Conservation (phyloP, 2,329 filamentous ascomycete species). For the Fusarium secorum region DNA sequence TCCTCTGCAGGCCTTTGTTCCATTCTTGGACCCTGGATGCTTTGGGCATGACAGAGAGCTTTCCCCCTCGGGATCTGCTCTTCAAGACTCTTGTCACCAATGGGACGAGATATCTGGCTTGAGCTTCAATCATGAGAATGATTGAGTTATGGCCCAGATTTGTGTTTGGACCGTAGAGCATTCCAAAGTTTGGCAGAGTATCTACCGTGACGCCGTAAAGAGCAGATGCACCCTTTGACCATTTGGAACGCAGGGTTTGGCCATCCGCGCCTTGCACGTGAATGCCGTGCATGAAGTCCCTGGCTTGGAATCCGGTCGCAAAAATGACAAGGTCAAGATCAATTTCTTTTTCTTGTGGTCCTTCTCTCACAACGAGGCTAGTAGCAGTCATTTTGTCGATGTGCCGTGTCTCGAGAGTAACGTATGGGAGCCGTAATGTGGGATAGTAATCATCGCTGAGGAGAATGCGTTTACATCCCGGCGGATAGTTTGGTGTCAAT, state of each 20-base stretch:
- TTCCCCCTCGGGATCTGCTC: background rate
- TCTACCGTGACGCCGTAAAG: background rate
- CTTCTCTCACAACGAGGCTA: background rate
- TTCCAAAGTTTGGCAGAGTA: background rate
- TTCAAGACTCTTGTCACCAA: background rate
- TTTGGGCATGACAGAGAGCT: rapidly evolving
- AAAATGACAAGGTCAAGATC: background rate
- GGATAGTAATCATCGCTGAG: background rate
- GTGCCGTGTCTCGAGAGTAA: background rate
- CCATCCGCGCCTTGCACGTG: rapidly evolving
- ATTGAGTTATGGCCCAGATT: background rate
- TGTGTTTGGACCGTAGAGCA: background rate
- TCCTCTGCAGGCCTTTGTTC: rapidly evolving
- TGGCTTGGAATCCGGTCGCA: background rate
- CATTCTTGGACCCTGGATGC: background rate
- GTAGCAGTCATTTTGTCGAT: background rate
- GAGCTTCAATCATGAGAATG: background rate
- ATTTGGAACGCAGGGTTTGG: rapidly evolving
- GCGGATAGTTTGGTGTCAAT: background rate
- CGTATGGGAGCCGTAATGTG: background rate
- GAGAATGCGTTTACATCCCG: background rate
- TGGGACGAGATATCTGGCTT: background rate
- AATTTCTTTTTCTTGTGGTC: rapidly evolving
- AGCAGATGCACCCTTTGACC: background rate
- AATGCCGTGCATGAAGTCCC: background rate